Percentiles rank a stretch among this genome's conserved stretches.
Evolutionary conservation across 2,329 filamentous ascomycete species (phyloP).

Genomic region (Magnaporthales sp.): DNA sequence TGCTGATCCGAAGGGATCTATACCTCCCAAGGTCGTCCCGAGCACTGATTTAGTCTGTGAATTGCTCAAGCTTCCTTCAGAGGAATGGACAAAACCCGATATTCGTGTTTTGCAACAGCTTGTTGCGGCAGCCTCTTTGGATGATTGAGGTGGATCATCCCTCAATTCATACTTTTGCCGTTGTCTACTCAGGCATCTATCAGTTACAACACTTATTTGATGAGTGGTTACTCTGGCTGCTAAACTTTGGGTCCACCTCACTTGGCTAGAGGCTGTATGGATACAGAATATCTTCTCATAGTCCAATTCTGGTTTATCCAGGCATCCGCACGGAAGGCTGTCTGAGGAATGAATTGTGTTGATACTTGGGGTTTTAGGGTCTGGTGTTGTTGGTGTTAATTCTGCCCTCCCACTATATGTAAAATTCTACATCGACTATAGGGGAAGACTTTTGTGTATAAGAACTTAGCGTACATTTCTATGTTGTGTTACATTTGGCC

Average conservation of each 20-base stretch:
- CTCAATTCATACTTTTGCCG: neutral
- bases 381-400: neutral
- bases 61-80: constrained; percentile 55
- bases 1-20: constrained; percentile 35
- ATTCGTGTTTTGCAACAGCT: constrained; percentile 47
- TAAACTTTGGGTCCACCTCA: neutral
- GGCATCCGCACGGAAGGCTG: neutral
- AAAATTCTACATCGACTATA: neutral
- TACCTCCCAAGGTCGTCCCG: constrained; percentile 56
- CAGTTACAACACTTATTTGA: neutral
- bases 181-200: neutral
- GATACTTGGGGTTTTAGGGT: neutral
- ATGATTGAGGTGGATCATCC: constrained; percentile 14
- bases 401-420: neutral
- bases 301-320: neutral
- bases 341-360: neutral
- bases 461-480: constrained; percentile 2
- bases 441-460: constrained; percentile 1
- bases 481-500: neutral
- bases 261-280: neutral
- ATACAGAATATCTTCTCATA: neutral
- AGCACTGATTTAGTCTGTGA: constrained; percentile 59
- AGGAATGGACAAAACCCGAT: constrained; percentile 55
- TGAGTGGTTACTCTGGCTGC: neutral
- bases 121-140: constrained; percentile 52